Percentiles rank a stretch among this genome's conserved stretches.
Conservation (phyloP, 2,329 filamentous ascomycete genomes). For the Cladosporium sp. region DNA sequence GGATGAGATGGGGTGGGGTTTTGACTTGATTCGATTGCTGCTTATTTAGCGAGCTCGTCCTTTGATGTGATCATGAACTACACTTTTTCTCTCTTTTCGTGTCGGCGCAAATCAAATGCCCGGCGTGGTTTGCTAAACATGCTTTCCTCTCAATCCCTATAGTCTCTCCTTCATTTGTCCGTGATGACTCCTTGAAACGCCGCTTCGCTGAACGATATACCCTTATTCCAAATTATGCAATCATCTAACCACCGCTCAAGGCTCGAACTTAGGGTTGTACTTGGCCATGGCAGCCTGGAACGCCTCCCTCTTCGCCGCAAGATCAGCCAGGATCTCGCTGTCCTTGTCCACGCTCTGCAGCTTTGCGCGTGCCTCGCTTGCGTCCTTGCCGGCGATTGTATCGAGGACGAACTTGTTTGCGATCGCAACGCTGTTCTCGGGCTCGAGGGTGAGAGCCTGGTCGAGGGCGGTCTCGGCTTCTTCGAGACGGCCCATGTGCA, state of each 20-base stretch:
- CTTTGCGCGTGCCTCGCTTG: conserved; percentile 51
- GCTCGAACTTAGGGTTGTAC: conserved; percentile 77
- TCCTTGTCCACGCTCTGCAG: conserved; percentile 57
- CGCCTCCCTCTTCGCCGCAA: conserved; percentile 78
- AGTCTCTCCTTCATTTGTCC: neutral
- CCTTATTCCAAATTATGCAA: neutral
- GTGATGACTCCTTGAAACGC: conserved; percentile 7
- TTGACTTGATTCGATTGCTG: neutral
- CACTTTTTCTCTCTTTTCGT: neutral
- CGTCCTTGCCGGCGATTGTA: conserved; percentile 69
- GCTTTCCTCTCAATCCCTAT: neutral
- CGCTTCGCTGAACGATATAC: neutral
- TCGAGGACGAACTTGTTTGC: conserved; percentile 80
- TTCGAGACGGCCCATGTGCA: conserved; percentile 82
- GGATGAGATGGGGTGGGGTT: neutral
- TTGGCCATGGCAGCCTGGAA: conserved; percentile 85
- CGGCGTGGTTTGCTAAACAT: neutral
- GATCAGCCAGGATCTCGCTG: conserved; percentile 68
- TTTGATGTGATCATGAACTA: conserved; percentile 10
- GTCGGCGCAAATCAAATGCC: too few relatives aligned
- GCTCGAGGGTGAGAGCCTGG: conserved; percentile 71
- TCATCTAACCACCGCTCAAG: conserved; percentile 34
- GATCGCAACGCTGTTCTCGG: conserved; percentile 67
- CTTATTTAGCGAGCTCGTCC: neutral
- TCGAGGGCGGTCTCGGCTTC: conserved; percentile 85